Conservation (phyloP, 169 alveolate genomes). For the Plasmodium sp. region DNA sequence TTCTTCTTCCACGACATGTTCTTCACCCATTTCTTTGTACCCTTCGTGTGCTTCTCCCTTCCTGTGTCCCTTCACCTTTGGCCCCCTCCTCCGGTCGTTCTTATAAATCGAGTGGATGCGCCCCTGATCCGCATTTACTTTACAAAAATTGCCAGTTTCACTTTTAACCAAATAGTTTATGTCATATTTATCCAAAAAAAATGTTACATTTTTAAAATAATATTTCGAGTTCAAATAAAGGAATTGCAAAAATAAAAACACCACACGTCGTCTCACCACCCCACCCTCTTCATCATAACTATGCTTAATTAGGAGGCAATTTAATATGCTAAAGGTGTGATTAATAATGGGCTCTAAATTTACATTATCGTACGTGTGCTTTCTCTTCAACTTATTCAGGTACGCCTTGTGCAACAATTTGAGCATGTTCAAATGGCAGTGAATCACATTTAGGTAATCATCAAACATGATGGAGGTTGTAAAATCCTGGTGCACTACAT, state of each 20-base stretch:
- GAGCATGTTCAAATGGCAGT: slow-evolving; percentile 54
- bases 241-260: slow-evolving; percentile 45
- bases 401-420: slow-evolving; percentile 42
- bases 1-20: background rate
- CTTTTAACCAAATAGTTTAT: slow-evolving; percentile 38
- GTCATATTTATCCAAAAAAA: slow-evolving; percentile 48
- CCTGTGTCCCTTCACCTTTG: background rate
- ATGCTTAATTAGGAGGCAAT: slow-evolving; percentile 25
- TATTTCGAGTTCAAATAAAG: slow-evolving; percentile 51
- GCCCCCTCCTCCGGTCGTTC: background rate
- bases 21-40: background rate
- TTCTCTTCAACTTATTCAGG: slow-evolving; percentile 18
- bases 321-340: slow-evolving; percentile 24
- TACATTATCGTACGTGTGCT: slow-evolving; percentile 3
- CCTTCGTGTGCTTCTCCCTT: background rate
- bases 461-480: background rate
- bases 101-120: background rate
- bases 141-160: background rate
- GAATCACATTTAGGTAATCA: slow-evolving; percentile 11
- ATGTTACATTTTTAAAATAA: slow-evolving; percentile 39
- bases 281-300: slow-evolving; percentile 40
- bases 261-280: background rate
- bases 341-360: slow-evolving; percentile 28
- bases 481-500: background rate
- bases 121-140: background rate